Evolutionary conservation across 345 rosid genomes (phyloP), one percentile per base, ranked within the genome.

Genomic region (Eutrema japonicum): DNA sequence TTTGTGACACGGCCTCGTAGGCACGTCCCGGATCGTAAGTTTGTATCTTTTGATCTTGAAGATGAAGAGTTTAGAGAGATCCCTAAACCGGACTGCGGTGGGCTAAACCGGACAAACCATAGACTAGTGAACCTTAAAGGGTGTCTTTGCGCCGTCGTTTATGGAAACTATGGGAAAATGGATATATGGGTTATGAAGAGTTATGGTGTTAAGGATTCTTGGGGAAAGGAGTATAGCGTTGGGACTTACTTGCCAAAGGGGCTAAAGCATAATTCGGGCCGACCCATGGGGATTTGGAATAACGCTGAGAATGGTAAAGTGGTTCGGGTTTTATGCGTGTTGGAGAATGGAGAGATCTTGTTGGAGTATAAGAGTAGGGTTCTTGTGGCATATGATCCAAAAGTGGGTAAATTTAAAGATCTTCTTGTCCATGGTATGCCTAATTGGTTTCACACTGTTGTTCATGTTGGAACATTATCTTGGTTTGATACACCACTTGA

Each of bases 131-230:
- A 75, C 11, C 79, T 91, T 2, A 75, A 67, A 65, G 91, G 88
- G 3, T 84, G 89, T 68, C 87, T 94, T 7, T 79, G 85, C 3
- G 97, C 93, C 2, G 78, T 84, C 2, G 95, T 85, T 38, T 83
- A 83, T 69, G 88, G 96, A 18, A 87, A 82, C 69, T 86, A 89
- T 57, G 83, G 88, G 71, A 86, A 84, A 79, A 18, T 91, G 78
- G 98, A 91, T 78, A 87, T 91, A 16, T 94, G 98, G 98, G 86
- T 85, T 0, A 91, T 93, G 98, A 88, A 83, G 78, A 84, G 70
- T 29, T 88, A 90, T 60, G 73, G 83, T 46, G 88, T 68, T 64
- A 85, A 84, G 41, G 93, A 83, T 40, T 88, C 98, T 4, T 93
- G 98, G 98, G 67, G 71, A 0, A 93, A 83, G 66, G 83, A 87